Evolutionary conservation across 768 basidiomycete genomes (phyloP).

Genomic region (Amylocystis lapponica): DNA sequence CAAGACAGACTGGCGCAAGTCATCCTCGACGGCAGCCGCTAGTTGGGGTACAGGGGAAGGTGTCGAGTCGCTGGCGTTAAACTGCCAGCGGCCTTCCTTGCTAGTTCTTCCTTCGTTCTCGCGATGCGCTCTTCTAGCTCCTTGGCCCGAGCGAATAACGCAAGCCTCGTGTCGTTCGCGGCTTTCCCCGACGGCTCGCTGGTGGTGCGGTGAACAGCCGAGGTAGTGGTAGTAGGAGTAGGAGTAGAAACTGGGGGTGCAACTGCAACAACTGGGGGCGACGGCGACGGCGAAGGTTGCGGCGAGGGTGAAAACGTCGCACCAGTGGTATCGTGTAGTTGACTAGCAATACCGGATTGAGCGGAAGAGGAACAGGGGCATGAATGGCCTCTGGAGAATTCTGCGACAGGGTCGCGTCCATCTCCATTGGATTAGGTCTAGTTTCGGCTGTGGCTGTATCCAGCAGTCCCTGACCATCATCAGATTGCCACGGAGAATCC

Average conservation of each 20-base stretch:
- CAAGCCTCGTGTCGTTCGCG: background rate
- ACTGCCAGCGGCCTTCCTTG: background rate
- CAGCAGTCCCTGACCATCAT: too few species aligned
- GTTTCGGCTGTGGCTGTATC: too few species aligned
- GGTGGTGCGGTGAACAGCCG: too few species aligned
- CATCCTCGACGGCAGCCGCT: background rate
- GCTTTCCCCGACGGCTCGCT: too few species aligned
- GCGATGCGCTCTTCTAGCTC: slow-evolving; percentile 11
- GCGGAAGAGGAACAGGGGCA: background rate
- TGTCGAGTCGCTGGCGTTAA: background rate
- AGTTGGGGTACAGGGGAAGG: background rate
- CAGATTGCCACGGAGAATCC: too few species aligned
- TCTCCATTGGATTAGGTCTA: too few species aligned
- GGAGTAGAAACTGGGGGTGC: background rate
- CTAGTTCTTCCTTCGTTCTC: slow-evolving; percentile 5
- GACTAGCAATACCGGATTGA: too few species aligned
- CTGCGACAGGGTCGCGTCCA: too few species aligned
- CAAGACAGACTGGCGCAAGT: background rate
- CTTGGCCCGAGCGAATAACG: slow-evolving; percentile 4
- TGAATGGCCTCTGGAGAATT: background rate
- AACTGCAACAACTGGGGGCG: too few species aligned
- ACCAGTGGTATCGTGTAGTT: too few species aligned
- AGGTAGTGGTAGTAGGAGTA: too few species aligned
- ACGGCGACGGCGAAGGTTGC: background rate
- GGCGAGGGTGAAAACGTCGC: too few species aligned